Evolutionary conservation across 1,284 basidiomycete species (phyloP), one percentile per base, ranked within the genome.

Genomic region (Ustilago hordei): DNA sequence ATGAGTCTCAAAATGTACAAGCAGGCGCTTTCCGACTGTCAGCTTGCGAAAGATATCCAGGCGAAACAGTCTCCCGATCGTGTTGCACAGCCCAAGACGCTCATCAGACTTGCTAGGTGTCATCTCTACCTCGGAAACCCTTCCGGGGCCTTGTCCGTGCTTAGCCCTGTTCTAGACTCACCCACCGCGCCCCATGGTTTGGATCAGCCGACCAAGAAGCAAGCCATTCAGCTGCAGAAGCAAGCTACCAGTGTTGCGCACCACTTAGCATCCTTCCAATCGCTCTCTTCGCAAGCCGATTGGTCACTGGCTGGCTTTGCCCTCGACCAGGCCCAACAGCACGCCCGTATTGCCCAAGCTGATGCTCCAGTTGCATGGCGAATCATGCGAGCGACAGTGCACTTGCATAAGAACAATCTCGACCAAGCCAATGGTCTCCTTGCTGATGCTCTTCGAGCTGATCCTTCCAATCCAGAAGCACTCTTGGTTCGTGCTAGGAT

Each of bases 1-100:
- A 95, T 95, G 91, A 90, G 91, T 0, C 84, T 93, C 62, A 93
- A 93, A 83, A 89, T 90, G 52, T 95, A 92, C 88, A 88, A 90
- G 41, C 87, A 88, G 2, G 94, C 93, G 0, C 88, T 95, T 11
- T 88, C 89, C 41, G 94, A 95, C 85, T 94, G 93, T 81, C 92
- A 93, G 84, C 88, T 89, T 41, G 93, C 93, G 3, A 89, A 90
- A 0, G 87, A 89, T 1, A 86, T 94, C 9, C 92, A 94, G 47
- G 72, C 64, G 3, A 64, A 68, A 17, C 68, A 67, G 57, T 66
- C 70, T 17, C 5, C 60, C 0, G 66, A 75, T 39, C 67, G 69
- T 6, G 39, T 62, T 11, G 70, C 79, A 2, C 69, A 77, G 35
- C 72, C 81, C 7, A 84, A 85, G 73, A 81, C 79, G 19, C 64